Evolutionary conservation across 1,139 yeast species (phyloP), one percentile per base, ranked within the genome.

Genomic region (Saccharomyces hybrid): DNA sequence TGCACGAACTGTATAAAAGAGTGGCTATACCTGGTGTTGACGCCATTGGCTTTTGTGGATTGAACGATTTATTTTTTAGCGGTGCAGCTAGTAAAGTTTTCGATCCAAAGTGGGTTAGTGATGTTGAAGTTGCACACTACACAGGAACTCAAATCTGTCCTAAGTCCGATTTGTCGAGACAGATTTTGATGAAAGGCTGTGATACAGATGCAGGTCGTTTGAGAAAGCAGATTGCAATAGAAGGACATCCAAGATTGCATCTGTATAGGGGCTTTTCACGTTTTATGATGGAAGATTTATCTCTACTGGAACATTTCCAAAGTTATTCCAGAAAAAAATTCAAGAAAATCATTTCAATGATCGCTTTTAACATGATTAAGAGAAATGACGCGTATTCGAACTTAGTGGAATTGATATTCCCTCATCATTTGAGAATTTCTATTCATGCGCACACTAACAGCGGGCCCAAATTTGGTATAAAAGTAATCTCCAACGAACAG

Each of bases 351-450:
- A 76, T 79, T 28, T 73, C 83, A 3, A 75, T 74, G 58, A 79
- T 81, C 54, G 84, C 85, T 0, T 81, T 80, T 65, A 84, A 81
- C 61, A 82, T 82, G 85, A 82, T 82, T 56, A 80, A 77, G 65
- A 70, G 85, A 58, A 82, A 82, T 62, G 86, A 82, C 63, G 85
- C 86, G 5, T 81, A 82, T 62, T 81, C 85, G 2, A 82, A 82
- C 63, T 71, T 81, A 63, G 84, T 82, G 48, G 85, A 81, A 57
- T 68, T 81, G 58, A 66, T 81, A 51, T 81, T 82, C 56, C 86
- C 86, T 5, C 79, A 78, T 63, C 84, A 80, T 61, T 66, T 81
- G 63, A 73, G 86, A 59, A 71, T 81, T 47, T 81, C 85, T 8
- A 81, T 82, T 56, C 86, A 82, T 64, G 84, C 85, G 0, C 85